Percentiles rank a stretch among this genome's conserved stretches.
Conservation (phyloP, 306 rosid species). For the Morella rubra region DNA sequence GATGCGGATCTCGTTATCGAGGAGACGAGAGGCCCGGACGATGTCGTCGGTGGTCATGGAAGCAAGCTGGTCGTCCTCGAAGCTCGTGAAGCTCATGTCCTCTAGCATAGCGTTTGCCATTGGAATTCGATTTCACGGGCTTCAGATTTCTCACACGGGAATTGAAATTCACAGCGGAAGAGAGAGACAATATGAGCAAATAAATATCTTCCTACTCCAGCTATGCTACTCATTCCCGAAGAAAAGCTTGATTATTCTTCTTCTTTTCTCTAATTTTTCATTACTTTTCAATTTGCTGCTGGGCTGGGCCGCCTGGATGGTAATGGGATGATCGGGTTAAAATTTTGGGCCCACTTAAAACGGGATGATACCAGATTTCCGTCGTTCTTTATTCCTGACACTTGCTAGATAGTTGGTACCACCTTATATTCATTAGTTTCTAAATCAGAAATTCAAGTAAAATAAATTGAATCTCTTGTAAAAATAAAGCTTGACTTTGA, state of each 20-base stretch:
- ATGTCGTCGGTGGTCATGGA: slow-evolving; percentile 73
- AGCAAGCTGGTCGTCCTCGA: slow-evolving; percentile 79
- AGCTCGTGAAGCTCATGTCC: slow-evolving; percentile 59
- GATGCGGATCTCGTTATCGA: slow-evolving; percentile 87
- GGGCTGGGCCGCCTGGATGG: not conserved
- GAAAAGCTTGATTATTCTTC: not conserved
- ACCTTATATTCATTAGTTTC: too few species aligned
- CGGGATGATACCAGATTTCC: not conserved
- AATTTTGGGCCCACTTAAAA: not conserved
- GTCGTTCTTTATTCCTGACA: too few species aligned
- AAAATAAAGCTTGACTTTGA: too few species aligned
- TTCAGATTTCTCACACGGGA: too few species aligned
- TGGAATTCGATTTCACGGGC: slow-evolving; percentile 1
- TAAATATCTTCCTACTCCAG: too few species aligned
- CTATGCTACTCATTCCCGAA: too few species aligned
- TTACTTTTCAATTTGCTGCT: not conserved
- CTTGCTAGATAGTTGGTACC: too few species aligned
- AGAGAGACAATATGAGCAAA: not conserved
- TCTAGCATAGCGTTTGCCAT: slow-evolving; percentile 84
- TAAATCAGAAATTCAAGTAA: too few species aligned
- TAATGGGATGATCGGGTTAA: not conserved
- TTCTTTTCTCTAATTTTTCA: not conserved
- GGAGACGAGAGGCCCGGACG: slow-evolving; percentile 79
- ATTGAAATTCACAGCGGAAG: not conserved
- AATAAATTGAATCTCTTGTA: too few species aligned